Conservation (phyloP, 2,329 filamentous ascomycete species). For the Claviceps spartinae region DNA sequence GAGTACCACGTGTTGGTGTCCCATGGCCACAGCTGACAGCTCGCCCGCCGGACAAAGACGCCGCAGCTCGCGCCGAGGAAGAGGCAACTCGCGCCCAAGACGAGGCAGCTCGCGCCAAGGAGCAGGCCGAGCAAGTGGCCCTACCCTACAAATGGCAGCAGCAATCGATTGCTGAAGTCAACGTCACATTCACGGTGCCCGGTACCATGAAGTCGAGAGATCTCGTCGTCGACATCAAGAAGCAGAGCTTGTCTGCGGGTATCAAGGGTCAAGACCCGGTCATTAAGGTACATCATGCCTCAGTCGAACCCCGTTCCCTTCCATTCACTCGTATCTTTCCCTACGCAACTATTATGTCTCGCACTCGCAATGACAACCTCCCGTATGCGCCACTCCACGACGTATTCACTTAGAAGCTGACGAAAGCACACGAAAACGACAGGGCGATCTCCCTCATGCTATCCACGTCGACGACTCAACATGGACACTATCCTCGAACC, state of each 20-base stretch:
- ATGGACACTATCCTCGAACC: constrained; percentile 71
- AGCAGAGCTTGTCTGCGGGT: constrained; percentile 60
- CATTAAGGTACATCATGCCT: constrained; percentile 53
- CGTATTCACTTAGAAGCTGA: constrained; percentile 2
- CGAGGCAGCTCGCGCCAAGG: constrained; percentile 50
- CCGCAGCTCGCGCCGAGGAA: constrained; percentile 55
- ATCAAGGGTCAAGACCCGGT: constrained; percentile 82
- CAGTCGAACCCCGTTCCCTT: not conserved
- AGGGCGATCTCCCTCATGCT: constrained; percentile 76
- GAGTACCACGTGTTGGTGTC: no score
- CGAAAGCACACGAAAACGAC: not conserved
- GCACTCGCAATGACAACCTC: not conserved
- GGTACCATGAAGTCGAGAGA: constrained; percentile 76
- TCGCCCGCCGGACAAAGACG: constrained; percentile 33
- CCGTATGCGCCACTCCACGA: not conserved
- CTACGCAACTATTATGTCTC: not conserved
- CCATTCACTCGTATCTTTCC: not conserved
- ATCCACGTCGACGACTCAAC: constrained; percentile 79
- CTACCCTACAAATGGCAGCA: constrained; percentile 98
- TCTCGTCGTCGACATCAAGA: constrained; percentile 70
- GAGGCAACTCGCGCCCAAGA: constrained; percentile 43
- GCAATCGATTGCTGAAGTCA: constrained; percentile 80
- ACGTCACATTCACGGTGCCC: constrained; percentile 65
- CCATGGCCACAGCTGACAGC: not conserved
- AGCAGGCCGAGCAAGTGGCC: constrained; percentile 74